Conservation (phyloP, 2,329 filamentous ascomycete genomes). For the Nemania serpens region DNA sequence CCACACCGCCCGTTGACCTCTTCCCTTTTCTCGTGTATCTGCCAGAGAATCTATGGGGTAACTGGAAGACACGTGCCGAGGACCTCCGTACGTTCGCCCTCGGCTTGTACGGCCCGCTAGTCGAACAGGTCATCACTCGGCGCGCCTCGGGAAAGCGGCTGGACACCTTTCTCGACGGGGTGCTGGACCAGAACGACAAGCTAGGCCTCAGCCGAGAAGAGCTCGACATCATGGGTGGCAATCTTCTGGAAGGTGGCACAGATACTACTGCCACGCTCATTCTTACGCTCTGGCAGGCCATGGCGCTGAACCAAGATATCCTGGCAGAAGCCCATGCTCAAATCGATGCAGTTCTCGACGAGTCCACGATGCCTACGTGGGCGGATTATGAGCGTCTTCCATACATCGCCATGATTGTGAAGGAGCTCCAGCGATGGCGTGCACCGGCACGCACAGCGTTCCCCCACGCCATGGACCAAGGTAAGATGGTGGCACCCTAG, state of each 20-base stretch:
- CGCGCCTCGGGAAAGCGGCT: neutral
- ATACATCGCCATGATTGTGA: conserved; percentile 48
- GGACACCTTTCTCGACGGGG: conserved; percentile 15
- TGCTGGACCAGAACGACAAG: conserved; percentile 18
- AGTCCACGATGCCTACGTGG: conserved; percentile 44
- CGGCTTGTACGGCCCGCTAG: neutral
- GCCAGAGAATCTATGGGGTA: conserved; percentile 11
- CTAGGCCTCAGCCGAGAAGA: neutral
- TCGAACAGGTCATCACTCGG: neutral
- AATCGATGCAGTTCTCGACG: conserved; percentile 46
- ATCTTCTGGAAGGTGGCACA: neutral
- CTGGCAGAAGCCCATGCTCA: conserved; percentile 47
- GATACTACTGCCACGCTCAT: neutral
- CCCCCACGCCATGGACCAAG: too few relatives aligned
- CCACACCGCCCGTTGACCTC: conserved; percentile 26
- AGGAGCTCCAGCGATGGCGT: conserved; percentile 50
- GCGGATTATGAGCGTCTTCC: conserved; percentile 39
- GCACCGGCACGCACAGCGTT: conserved; percentile 44
- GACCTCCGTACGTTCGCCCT: neutral
- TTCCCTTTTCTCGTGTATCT: conserved; percentile 23
- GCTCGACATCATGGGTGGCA: neutral
- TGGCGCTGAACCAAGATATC: conserved; percentile 43
- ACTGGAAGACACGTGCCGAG: conserved; percentile 12
- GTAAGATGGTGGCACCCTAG: too few relatives aligned
- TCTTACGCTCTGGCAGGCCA: neutral